Conservation (phyloP, 2,329 filamentous ascomycete species). For the Phaeoacremonium minimum region DNA sequence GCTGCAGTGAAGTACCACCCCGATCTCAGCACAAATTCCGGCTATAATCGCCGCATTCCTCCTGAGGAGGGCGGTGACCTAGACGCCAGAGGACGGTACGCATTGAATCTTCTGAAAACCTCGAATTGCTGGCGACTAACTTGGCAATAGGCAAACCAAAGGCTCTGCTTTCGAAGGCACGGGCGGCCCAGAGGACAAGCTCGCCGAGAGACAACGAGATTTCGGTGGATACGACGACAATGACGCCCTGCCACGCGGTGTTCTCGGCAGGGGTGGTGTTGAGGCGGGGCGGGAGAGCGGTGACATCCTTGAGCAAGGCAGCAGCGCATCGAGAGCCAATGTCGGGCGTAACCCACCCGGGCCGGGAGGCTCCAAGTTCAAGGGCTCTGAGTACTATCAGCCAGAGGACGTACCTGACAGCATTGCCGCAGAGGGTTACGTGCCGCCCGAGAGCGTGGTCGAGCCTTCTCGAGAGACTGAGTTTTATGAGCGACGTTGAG, state of each 20-base stretch:
- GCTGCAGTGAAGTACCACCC: conserved; percentile 32
- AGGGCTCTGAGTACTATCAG: conserved; percentile 33
- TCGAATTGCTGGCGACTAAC: no score
- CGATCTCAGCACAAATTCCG: conserved; percentile 38
- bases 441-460: conserved; percentile 34
- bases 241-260: conserved; percentile 23
- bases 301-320: conserved; percentile 28
- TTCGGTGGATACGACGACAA: conserved; percentile 31
- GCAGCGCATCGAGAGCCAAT: conserved; percentile 30
- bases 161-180: conserved; percentile 38
- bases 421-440: conserved; percentile 33
- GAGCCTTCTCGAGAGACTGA: conserved; percentile 16
- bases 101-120: not conserved
- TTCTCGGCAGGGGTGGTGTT: conserved; percentile 14
- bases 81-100: conserved; percentile 40
- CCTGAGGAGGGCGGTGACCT: conserved; percentile 37
- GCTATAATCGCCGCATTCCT: conserved; percentile 41
- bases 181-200: conserved; percentile 37
- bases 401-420: conserved; percentile 36
- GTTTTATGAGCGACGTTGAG: no score
- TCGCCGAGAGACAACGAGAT: conserved; percentile 19
- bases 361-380: conserved; percentile 31
- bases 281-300: conserved; percentile 7
- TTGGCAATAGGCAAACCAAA: conserved; percentile 30
- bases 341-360: conserved; percentile 27